Evolutionary conservation across 2,329 filamentous ascomycete species (phyloP), one percentile per base, ranked within the genome.

Genomic region (Zalaria obscura): DNA sequence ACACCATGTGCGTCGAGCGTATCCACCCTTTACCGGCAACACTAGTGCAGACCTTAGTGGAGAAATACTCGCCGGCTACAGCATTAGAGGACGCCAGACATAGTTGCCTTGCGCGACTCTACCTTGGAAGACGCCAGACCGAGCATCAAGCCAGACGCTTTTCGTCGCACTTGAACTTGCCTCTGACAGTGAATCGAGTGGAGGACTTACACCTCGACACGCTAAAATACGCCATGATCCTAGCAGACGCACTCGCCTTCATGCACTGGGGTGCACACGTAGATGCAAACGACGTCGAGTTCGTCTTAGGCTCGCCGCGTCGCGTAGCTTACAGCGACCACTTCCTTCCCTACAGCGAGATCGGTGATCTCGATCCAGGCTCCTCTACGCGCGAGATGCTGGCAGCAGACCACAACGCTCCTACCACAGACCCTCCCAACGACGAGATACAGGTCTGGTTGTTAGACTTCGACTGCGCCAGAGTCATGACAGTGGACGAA

Each of bases 401-500:
- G 29, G n/a, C 29, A 32, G 29, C 29, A 7, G 29, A 32, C 7
- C n/a, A 32, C 29, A 32, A n/a, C 7, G n/a, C 29, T 7, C 29
- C n/a, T n/a, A 7, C 7, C 29, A 7, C 7, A n/a, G 7, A n/a
- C 29, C 29, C 7, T n/a, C 29, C 7, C 7, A n/a, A 32, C 29
- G 29, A 32, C n/a, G 7, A 32, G n/a, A 32, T n/a, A 7, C 29
- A 32, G n/a, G 36, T 58, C 28, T 59, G 56, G 56, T 43, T 60
- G 3, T 66, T 80, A 69, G 66, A 80, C 73, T 62, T 78, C 67
- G 55, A 76, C 65, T 36, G 74, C 73, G 53, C 73, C 69, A 47
- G 75, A 53, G 48, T 72, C 62, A 44, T 76, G 63, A 34, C 52
- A 0, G 61, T 67, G 58, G 59, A 69, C 37, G 41, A 48, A 1